Evolutionary conservation across 257 asterid species (phyloP), one percentile per base, ranked within the genome.

Genomic region (Linaria vulgaris): DNA sequence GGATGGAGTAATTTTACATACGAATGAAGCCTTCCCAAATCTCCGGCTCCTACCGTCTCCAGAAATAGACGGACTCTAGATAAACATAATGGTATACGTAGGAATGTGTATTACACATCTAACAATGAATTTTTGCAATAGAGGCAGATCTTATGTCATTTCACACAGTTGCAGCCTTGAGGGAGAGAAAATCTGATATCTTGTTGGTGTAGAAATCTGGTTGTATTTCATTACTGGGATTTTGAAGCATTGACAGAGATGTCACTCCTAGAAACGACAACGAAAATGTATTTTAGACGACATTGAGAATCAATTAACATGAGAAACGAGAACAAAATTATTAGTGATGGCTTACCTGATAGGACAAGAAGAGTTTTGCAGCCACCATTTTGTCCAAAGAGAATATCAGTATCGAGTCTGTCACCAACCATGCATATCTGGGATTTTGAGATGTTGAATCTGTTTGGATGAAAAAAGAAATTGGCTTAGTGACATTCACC

Each of bases 391-490:
- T 92, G 94, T 45, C 99, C 99, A 55, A 92, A 92, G 56, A 92
- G 88, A 68, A 89, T 92, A 46, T 92, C 99, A 0, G 99, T 92
- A 45, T 92, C 99, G 51, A 92, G 78, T 74, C 99, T 85, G 76
- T 89, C 97, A 12, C 97, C 99, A 25, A 89, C 97, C 99, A 89
- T 89, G 86, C 97, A 92, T 75, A 89, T 92, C 75, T 92, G 96
- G 22, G 99, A 89, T 71, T 92, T 92, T 62, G 86, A 71, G 69
- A 92, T 92, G 67, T 80, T 76, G 62, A 92, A 92, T 81, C 96
- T 92, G 85, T 76, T 47, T 59, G 15, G 55, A 27, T 63, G 68
- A n/a, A 12, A 50, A 37, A 43, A 48, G 31, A 20, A 67, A 49
- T 21, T 47, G 31, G 56, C 45, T 71, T 8, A 60, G 63, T 20